Percentiles rank a stretch among this genome's conserved stretches.
phyloP scores from a whole-genome alignment of 352 stramenopile species.

The Phytopythium kandeliae region DNA sequence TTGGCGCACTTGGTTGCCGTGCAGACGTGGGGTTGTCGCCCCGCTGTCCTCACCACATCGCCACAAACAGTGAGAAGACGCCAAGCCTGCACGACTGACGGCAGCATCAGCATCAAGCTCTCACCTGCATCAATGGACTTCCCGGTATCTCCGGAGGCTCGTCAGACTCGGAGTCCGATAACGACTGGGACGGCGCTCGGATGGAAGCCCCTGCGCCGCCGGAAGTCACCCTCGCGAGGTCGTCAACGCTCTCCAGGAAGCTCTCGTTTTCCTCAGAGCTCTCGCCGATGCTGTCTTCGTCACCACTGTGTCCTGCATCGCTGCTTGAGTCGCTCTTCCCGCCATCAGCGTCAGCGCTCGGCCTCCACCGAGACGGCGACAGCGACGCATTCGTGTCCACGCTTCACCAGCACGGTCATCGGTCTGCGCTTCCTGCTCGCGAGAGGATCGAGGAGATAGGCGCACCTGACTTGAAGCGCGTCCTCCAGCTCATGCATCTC shows the following conservation, averaged over 20 bases:
- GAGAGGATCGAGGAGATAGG: background rate
- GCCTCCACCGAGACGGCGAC: conserved; percentile 23
- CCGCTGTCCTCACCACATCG: no score
- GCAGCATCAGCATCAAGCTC: background rate
- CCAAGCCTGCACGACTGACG: background rate
- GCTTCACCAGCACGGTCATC: conserved; percentile 16
- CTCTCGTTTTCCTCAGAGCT: conserved; percentile 6
- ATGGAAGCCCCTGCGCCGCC: background rate
- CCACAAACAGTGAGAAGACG: background rate
- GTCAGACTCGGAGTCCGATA: conserved; percentile 22
- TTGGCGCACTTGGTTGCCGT: background rate
- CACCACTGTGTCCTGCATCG: conserved; percentile 4
- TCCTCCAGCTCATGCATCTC: conserved; percentile 63
- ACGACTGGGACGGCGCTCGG: conserved; percentile 5
- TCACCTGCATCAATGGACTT: conserved; percentile 39
- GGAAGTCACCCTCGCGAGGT: background rate
- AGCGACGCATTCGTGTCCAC: conserved; percentile 47
- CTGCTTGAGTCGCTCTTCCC: conserved; percentile 7
- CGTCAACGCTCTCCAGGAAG: conserved; percentile 2
- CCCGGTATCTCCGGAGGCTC: conserved; percentile 71
- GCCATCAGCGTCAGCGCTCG: conserved; percentile 9
- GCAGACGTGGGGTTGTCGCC: no score
- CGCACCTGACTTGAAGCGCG: conserved; percentile 42
- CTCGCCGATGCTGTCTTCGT: conserved; percentile 5
- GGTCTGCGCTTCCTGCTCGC: no score